Conservation (phyloP, 768 basidiomycete genomes). For the Leccinum variicolor region DNA sequence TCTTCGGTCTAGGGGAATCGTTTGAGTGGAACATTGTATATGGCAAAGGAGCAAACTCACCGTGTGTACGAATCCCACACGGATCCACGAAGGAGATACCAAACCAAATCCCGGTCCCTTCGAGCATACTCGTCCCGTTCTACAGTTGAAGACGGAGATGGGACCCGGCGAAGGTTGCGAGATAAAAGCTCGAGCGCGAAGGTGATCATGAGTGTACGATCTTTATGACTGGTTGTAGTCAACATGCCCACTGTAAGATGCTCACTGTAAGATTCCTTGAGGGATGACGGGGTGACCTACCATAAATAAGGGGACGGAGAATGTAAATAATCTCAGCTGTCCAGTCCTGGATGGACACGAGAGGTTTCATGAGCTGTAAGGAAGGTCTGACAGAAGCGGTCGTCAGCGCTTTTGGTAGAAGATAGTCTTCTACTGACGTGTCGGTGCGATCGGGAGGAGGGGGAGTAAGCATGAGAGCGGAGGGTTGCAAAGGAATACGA, state of each 20-base stretch:
- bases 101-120: constrained; percentile 77
- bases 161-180: constrained; percentile 67
- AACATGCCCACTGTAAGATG: constrained; percentile 21
- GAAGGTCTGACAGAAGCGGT: constrained; percentile 71
- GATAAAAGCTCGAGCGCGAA: constrained; percentile 72
- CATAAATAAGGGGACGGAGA: constrained; percentile 73
- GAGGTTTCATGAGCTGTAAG: constrained; percentile 56
- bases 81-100: constrained; percentile 83
- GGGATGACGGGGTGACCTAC: constrained; percentile 37
- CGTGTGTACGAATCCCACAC: constrained; percentile 80
- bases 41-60: constrained; percentile 35
- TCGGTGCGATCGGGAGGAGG: constrained; percentile 51
- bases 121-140: constrained; percentile 79
- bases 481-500: constrained; percentile 59
- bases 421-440: constrained; percentile 69
- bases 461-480: constrained; percentile 51
- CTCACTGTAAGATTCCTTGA: constrained; percentile 1
- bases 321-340: constrained; percentile 68
- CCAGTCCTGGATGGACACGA: constrained; percentile 71
- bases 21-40: background rate
- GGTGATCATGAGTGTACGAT: constrained; percentile 60
- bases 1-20: constrained; percentile 54
- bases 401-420: constrained; percentile 78
- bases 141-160: constrained; percentile 56
- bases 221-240: constrained; percentile 28